A percentile compares a stretch with the other conserved stretches of the same genome.
These are phyloP conservation scores for Actinomucor elegans DNA, from an alignment of 371 early-diverging fungal genomes.

Conservation along the genomic window DNA sequence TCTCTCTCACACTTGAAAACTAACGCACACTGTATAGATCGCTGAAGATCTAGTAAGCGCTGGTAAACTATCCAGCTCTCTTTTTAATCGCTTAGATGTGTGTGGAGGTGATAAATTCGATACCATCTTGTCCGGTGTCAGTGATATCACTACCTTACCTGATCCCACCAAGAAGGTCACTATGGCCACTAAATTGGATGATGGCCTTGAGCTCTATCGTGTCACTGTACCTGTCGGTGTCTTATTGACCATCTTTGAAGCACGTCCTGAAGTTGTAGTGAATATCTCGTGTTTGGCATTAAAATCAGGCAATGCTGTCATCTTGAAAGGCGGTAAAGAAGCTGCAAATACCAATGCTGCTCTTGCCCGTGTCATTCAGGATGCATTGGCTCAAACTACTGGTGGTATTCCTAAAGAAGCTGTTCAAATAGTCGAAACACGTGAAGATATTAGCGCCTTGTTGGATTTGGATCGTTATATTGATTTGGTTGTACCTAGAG, in stretches of 20 bases:
- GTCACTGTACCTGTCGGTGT: constrained; percentile 94
- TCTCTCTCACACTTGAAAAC: no score
- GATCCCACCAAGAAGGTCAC: constrained; percentile 87
- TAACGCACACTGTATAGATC: no score
- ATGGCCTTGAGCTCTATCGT: constrained; percentile 83
- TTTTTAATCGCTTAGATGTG: constrained; percentile 91
- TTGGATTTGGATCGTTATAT: constrained; percentile 89
- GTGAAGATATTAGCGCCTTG: constrained; percentile 85
- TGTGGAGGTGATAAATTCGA: constrained; percentile 83
- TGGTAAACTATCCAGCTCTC: constrained; percentile 74
- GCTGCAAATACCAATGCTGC: constrained; percentile 76
- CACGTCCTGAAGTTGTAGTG: constrained; percentile 97
- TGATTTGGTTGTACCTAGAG: constrained; percentile 95
- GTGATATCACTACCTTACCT: constrained; percentile 80
- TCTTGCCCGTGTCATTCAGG: constrained; percentile 74
- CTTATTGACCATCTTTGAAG: constrained; percentile 94
- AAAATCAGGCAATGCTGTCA: constrained; percentile 95
- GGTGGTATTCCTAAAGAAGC: constrained; percentile 67
- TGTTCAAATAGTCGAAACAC: constrained; percentile 86
- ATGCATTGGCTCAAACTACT: constrained; percentile 68
- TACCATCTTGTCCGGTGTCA: constrained; percentile 84
- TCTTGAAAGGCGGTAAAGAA: constrained; percentile 94
- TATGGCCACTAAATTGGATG: constrained; percentile 77
- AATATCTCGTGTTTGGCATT: constrained; percentile 94
- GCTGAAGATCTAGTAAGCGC: constrained; percentile 71